phyloP scores from a whole-genome alignment of 2,329 filamentous ascomycete species.

The Verticillium isaacii region DNA sequence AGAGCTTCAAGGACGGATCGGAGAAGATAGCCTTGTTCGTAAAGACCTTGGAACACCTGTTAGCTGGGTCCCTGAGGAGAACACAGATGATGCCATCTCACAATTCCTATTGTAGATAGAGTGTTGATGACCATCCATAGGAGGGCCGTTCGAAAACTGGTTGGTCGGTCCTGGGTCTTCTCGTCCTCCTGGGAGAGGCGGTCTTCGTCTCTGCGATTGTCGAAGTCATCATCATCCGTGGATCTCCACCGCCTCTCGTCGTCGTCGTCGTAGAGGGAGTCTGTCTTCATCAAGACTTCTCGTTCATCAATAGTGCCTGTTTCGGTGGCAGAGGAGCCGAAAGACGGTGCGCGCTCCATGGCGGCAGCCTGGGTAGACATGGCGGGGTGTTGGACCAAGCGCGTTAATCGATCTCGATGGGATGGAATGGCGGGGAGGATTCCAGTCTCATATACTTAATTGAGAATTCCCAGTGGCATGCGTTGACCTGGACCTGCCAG shows the following conservation, averaged over 20 bases:
- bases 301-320: slow-evolving; percentile 25
- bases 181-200: slow-evolving; percentile 29
- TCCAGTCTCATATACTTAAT: background rate
- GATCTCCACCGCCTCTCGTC: slow-evolving; percentile 15
- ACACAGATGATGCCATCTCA: slow-evolving; percentile 26
- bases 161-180: slow-evolving; percentile 26
- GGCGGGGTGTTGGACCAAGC: background rate
- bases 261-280: slow-evolving; percentile 24
- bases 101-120: slow-evolving; percentile 58
- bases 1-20: slow-evolving; percentile 54
- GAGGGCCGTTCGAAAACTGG: slow-evolving; percentile 31
- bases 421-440: background rate
- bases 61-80: background rate
- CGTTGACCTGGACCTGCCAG: background rate
- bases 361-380: background rate
- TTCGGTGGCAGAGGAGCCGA: slow-evolving; percentile 28
- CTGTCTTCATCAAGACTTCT: slow-evolving; percentile 23
- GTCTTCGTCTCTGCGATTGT: slow-evolving; percentile 9
- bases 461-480: background rate
- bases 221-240: slow-evolving; percentile 15
- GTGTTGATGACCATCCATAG: slow-evolving; percentile 60
- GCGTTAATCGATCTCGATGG: background rate
- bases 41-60: slow-evolving; percentile 49
- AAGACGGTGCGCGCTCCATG: slow-evolving; percentile 18
- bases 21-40: slow-evolving; percentile 68